Conservation (phyloP, 306 rosid species). For the Hippophae tibetana region DNA sequence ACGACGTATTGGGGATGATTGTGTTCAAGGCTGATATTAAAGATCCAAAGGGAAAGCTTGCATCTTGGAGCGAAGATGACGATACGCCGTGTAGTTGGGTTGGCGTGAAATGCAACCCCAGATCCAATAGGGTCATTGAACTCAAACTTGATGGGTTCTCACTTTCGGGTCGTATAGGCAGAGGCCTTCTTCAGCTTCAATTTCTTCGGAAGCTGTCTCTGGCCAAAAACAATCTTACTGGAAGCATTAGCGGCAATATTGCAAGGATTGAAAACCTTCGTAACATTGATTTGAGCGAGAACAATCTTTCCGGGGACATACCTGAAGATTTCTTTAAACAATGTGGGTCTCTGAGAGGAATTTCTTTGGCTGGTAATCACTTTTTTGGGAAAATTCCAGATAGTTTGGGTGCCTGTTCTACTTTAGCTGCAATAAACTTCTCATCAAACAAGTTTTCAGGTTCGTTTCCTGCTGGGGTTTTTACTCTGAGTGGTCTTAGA, state of each 20-base stretch:
- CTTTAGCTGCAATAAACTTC: slow-evolving; percentile 53
- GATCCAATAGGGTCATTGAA: slow-evolving; percentile 83
- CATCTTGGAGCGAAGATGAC: slow-evolving; percentile 86
- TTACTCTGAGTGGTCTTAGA: slow-evolving; percentile 72
- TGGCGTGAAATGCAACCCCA: slow-evolving; percentile 79
- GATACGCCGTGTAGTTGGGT: slow-evolving; percentile 71
- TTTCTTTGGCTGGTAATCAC: slow-evolving; percentile 61
- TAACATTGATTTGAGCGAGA: slow-evolving; percentile 66
- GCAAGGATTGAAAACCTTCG: slow-evolving; percentile 62
- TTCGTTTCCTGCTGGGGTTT: slow-evolving; percentile 52
- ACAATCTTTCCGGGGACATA: slow-evolving; percentile 57
- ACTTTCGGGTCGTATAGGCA: slow-evolving; percentile 72
- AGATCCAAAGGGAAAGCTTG: slow-evolving; percentile 70
- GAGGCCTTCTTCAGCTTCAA: slow-evolving; percentile 67
- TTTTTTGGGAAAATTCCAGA: slow-evolving; percentile 61
- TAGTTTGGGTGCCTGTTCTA: slow-evolving; percentile 56
- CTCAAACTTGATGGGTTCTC: slow-evolving; percentile 68
- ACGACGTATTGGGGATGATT: slow-evolving; percentile 87
- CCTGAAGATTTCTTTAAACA: slow-evolving; percentile 71
- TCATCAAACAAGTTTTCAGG: slow-evolving; percentile 71
- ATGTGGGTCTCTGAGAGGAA: slow-evolving; percentile 80
- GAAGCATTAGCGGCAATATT: slow-evolving; percentile 49
- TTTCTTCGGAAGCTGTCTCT: slow-evolving; percentile 66
- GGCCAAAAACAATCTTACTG: slow-evolving; percentile 67
- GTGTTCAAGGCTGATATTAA: slow-evolving; percentile 83